Evolutionary conservation across 306 rosid genomes (phyloP).

Genomic region (Fagus crenata): DNA sequence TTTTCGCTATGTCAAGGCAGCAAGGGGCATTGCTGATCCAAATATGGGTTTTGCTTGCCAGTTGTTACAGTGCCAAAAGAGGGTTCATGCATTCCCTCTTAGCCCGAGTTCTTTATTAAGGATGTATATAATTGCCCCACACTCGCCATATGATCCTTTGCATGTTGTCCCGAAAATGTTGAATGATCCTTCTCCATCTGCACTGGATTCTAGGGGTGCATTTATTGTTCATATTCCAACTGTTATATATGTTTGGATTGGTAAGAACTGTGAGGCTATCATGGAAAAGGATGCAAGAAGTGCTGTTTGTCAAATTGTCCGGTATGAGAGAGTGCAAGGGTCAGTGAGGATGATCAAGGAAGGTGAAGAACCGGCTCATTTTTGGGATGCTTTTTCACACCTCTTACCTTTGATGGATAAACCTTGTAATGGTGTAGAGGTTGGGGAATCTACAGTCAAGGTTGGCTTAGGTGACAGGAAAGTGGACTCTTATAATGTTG

Average conservation of each 20-base stretch:
- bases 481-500: constrained; percentile 66
- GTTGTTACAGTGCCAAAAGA: constrained; percentile 91
- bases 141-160: constrained; percentile 93
- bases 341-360: constrained; percentile 65
- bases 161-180: constrained; percentile 98
- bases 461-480: constrained; percentile 59
- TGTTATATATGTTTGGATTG: constrained; percentile 92
- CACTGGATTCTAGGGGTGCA: constrained; percentile 93
- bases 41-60: constrained; percentile 99
- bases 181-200: constrained; percentile 66
- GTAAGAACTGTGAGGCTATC: constrained; percentile 72
- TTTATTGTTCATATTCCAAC: constrained; percentile 79
- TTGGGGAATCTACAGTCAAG: constrained; percentile 37
- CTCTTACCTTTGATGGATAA: constrained; percentile 81
- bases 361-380: constrained; percentile 71
- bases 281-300: constrained; percentile 99
- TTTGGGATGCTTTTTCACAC: constrained; percentile 80
- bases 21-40: constrained; percentile 97
- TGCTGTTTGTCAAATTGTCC: constrained; percentile 91
- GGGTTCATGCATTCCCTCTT: constrained; percentile 96
- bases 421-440: constrained; percentile 44
- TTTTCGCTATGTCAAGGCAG: constrained; percentile 97
- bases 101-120: constrained; percentile 98
- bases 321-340: constrained; percentile 90
- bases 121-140: constrained; percentile 92